Percentiles rank a stretch among this genome's conserved stretches.
These are phyloP conservation scores for Cylindrodendrum hubeiense DNA, from an alignment of 2,329 filamentous ascomycete genomes.

Conservation along the genomic window DNA sequence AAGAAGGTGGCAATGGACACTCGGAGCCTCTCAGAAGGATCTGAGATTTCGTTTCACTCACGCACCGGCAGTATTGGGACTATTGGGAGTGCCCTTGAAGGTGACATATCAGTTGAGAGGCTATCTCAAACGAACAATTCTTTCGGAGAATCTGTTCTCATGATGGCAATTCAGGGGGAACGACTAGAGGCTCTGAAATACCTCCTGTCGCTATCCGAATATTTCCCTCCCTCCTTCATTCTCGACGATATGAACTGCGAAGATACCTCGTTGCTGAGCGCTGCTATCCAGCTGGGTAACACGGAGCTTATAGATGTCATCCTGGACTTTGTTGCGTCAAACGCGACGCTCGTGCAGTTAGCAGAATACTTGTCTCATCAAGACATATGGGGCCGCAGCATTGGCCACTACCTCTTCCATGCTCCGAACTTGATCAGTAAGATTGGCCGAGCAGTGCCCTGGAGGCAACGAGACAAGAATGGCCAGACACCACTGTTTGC, in stretches of 20 bases:
- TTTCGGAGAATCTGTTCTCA: constrained; percentile 84
- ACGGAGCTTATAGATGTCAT: constrained; percentile 80
- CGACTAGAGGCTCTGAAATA: constrained; percentile 82
- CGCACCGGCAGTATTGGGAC: constrained; percentile 83
- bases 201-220: constrained; percentile 80
- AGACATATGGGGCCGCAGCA: constrained; percentile 87
- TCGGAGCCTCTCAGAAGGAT: constrained; percentile 88
- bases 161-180: constrained; percentile 85
- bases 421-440: constrained; percentile 82
- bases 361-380: constrained; percentile 78
- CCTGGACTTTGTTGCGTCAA: constrained; percentile 75
- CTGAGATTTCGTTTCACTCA: constrained; percentile 85
- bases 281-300: constrained; percentile 88
- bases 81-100: constrained; percentile 79
- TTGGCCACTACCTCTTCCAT: constrained; percentile 97
- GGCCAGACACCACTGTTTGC: constrained; percentile 98
- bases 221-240: constrained; percentile 78
- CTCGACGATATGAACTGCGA: constrained; percentile 90
- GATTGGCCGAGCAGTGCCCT: constrained; percentile 84
- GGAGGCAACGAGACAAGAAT: constrained; percentile 93
- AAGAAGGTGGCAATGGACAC: constrained; percentile 93
- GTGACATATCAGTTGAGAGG: constrained; percentile 86
- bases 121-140: constrained; percentile 78
- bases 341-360: constrained; percentile 67
- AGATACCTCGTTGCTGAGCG: constrained; percentile 88